Evolutionary conservation across 1,139 yeast genomes (phyloP), one percentile per base, ranked within the genome.

Genomic region (Wickerhamiella pararugosa): DNA sequence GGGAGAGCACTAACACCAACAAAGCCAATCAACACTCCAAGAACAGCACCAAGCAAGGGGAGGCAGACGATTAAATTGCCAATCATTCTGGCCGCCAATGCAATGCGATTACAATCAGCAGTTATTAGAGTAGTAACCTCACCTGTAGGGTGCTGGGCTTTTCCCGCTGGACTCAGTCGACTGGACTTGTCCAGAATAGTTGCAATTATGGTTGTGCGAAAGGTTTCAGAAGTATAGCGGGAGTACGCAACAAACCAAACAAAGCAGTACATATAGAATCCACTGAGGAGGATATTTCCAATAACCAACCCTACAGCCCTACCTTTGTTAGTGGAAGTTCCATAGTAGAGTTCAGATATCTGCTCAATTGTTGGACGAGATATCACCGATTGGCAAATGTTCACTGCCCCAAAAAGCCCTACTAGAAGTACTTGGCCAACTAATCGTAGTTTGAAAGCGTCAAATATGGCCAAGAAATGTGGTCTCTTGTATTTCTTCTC

Each of bases 61-160:
- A 86, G 79, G 53, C 80, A 70, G 15, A 76, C 68, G 46, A 79
- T 59, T 8, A 76, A 60, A 54, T 76, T 73, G 2, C 86, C 83
- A 51, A 76, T 79, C 61, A 79, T 79, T 6, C 76, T 74, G 30
- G 76, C 58, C 5, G 92, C 90, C 54, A 81, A 71, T 55, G 83
- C 94, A 34, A 84, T 70, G 54, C 94, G 72, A 27, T 87, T 73
- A 44, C 84, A 67, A 56, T 83, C 94, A 1, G 92, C 77, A 9
- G 90, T 79, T 61, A 83, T 70, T 55, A 82, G 61, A 9, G 82
- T 76, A 1, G 93, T 81, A 44, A 84, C 69, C 48, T 71, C 73
- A 46, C 92, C 81, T 25, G 73, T 66, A 0, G 92, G 74, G 55
- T 62, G 81, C 45, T 67, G 63, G 51, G 73, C 72, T 43, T 71